phyloP scores from a whole-genome alignment of 2,329 filamentous ascomycete genomes.

The Chrysosporium queenslandicum region DNA sequence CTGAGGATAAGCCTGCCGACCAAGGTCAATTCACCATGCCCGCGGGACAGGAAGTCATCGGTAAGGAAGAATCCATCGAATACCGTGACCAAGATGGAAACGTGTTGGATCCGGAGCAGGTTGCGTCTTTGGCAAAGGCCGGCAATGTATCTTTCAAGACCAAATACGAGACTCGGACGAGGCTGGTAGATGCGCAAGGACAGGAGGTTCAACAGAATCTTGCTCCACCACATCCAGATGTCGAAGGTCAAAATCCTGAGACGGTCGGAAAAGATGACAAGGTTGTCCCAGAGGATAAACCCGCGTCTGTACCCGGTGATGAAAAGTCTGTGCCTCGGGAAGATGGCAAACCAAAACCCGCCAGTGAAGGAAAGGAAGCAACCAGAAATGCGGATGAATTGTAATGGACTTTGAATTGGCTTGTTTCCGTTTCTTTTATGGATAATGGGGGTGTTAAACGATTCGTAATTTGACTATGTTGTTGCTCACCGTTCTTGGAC shows the following conservation, averaged over 20 bases:
- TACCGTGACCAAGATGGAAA: slow-evolving; percentile 94
- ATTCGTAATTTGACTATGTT: neutral
- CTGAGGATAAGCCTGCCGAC: neutral
- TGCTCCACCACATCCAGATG: slow-evolving; percentile 48
- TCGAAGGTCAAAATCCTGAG: slow-evolving; percentile 49
- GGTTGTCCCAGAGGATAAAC: slow-evolving; percentile 25
- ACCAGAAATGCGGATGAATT: slow-evolving; percentile 28
- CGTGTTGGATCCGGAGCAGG: slow-evolving; percentile 70
- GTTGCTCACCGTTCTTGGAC: neutral
- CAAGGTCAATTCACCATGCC: slow-evolving; percentile 25
- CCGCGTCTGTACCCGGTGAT: slow-evolving; percentile 33
- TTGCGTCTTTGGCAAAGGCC: slow-evolving; percentile 58
- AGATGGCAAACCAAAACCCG: slow-evolving; percentile 36
- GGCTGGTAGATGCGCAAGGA: slow-evolving; percentile 67
- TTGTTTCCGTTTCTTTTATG: neutral
- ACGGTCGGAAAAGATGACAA: slow-evolving; percentile 37
- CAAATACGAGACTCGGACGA: slow-evolving; percentile 86
- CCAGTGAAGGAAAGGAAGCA: slow-evolving; percentile 40
- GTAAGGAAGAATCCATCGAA: slow-evolving; percentile 72
- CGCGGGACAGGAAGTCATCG: slow-evolving; percentile 30
- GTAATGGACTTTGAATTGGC: neutral
- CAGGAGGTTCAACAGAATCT: slow-evolving; percentile 55
- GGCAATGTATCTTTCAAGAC: slow-evolving; percentile 95
- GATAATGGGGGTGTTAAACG: neutral
- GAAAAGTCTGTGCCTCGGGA: slow-evolving; percentile 31